phyloP scores from a whole-genome alignment of 345 rosid species.

The Linum usitatissimum region DNA sequence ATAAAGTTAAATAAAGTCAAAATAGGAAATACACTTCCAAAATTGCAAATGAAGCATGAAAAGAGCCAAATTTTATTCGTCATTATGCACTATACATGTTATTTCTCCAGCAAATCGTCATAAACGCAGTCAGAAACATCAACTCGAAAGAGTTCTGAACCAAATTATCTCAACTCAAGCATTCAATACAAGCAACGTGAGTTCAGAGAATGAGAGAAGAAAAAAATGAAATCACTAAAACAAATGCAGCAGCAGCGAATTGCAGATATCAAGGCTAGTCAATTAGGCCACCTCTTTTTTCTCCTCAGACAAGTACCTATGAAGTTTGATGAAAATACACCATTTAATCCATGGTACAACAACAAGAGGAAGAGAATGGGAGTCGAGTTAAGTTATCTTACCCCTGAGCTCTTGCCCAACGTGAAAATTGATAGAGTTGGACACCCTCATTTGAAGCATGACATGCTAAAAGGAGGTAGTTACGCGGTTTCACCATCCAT shows the following conservation, averaged over 20 bases:
- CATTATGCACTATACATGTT: background rate
- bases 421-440: conserved; percentile 83
- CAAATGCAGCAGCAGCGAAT: background rate
- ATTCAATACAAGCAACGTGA: background rate
- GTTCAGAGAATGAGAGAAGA: background rate
- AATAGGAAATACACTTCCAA: no score
- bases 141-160: background rate
- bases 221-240: background rate
- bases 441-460: conserved; percentile 95
- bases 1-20: no score
- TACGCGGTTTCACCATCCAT: conserved; percentile 87
- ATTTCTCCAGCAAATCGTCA: background rate
- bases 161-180: background rate
- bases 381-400: conserved; percentile 4
- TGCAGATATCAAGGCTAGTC: background rate
- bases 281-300: background rate
- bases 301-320: background rate
- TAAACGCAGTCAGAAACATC: no score
- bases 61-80: background rate
- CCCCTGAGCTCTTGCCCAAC: conserved; percentile 54
- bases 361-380: background rate
- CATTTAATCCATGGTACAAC: background rate
- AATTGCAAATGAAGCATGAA: background rate
- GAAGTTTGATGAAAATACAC: background rate
- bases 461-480: conserved; percentile 74